phyloP scores from a whole-genome alignment of 257 asterid genomes.

The Lantana camara region DNA sequence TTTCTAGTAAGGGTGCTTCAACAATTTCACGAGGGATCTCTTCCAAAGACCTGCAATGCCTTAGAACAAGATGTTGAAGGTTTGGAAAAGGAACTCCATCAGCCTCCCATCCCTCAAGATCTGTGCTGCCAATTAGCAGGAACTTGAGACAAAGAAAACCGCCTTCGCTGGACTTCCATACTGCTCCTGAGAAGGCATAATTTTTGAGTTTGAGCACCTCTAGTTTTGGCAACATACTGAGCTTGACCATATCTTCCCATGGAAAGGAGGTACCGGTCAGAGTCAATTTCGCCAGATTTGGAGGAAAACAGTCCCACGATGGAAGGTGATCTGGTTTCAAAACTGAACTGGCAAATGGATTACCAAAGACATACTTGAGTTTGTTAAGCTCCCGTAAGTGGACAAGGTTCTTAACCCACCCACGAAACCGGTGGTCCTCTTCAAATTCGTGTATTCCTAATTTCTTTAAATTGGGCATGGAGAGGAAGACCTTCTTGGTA shows the following conservation, averaged over 20 bases:
- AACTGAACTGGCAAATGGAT: slow-evolving; percentile 20
- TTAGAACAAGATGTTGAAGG: slow-evolving; percentile 26
- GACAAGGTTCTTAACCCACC: slow-evolving; percentile 16
- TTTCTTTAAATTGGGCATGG: slow-evolving; percentile 33
- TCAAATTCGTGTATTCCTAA: slow-evolving; percentile 30
- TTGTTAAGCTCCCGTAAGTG: slow-evolving; percentile 20
- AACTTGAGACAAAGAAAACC: slow-evolving; percentile 28
- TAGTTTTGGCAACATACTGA: slow-evolving; percentile 29
- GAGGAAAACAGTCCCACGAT: slow-evolving; percentile 15
- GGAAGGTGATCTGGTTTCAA: slow-evolving; percentile 19
- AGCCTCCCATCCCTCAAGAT: slow-evolving; percentile 29
- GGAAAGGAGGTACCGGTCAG: slow-evolving; percentile 33
- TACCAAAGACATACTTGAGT: slow-evolving; percentile 25
- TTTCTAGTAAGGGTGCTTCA: slow-evolving; percentile 21
- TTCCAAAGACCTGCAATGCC: slow-evolving; percentile 28
- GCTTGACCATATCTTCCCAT: slow-evolving; percentile 35
- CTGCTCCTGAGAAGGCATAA: slow-evolving; percentile 31
- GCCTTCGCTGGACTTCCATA: slow-evolving; percentile 18
- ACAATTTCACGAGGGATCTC: slow-evolving; percentile 29
- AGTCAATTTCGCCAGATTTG: slow-evolving; percentile 31
- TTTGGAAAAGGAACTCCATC: slow-evolving; percentile 20
- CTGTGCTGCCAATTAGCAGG: slow-evolving; percentile 26
- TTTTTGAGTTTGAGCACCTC: slow-evolving; percentile 38
- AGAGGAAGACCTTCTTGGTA: slow-evolving; percentile 15
- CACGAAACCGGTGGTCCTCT: slow-evolving; percentile 23